phyloP scores from a whole-genome alignment of 2,329 filamentous ascomycete genomes.

The Paraconiothyrium brasiliense region DNA sequence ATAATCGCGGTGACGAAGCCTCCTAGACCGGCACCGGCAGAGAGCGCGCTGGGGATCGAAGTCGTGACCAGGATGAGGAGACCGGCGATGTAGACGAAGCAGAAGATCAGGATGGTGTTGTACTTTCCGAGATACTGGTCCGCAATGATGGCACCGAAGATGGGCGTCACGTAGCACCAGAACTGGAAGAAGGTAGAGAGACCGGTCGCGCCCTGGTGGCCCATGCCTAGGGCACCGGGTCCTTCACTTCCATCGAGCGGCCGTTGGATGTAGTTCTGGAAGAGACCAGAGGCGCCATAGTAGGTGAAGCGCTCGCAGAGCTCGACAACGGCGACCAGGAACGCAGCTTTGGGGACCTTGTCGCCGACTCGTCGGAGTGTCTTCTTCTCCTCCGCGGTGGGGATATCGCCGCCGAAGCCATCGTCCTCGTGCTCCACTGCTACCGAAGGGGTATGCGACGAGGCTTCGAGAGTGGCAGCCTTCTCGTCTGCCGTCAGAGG shows the following conservation, averaged over 20 bases:
- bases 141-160: constrained; percentile 63
- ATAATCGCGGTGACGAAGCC: constrained; percentile 70
- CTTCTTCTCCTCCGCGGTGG: constrained; percentile 54
- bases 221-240: constrained; percentile 54
- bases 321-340: constrained; percentile 60
- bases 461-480: constrained; percentile 23
- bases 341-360: constrained; percentile 57
- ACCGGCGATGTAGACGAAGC: constrained; percentile 69
- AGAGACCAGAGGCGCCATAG: constrained; percentile 57
- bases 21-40: constrained; percentile 67
- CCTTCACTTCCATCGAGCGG: constrained; percentile 50
- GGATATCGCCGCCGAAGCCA: constrained; percentile 45
- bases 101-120: constrained; percentile 75
- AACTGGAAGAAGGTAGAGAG: constrained; percentile 58
- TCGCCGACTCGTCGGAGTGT: constrained; percentile 58
- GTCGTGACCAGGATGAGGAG: constrained; percentile 73
- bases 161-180: constrained; percentile 54
- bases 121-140: constrained; percentile 77
- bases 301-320: constrained; percentile 62
- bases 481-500: constrained; percentile 34
- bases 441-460: constrained; percentile 24
- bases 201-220: constrained; percentile 57
- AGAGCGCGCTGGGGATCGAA: constrained; percentile 71
- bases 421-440: constrained; percentile 34
- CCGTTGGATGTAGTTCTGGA: constrained; percentile 61